Percentiles rank a stretch among this genome's conserved stretches.
These are phyloP conservation scores for Aspergillus sparsus DNA, from an alignment of 495 filamentous ascomycete genomes.

Conservation along the genomic window DNA sequence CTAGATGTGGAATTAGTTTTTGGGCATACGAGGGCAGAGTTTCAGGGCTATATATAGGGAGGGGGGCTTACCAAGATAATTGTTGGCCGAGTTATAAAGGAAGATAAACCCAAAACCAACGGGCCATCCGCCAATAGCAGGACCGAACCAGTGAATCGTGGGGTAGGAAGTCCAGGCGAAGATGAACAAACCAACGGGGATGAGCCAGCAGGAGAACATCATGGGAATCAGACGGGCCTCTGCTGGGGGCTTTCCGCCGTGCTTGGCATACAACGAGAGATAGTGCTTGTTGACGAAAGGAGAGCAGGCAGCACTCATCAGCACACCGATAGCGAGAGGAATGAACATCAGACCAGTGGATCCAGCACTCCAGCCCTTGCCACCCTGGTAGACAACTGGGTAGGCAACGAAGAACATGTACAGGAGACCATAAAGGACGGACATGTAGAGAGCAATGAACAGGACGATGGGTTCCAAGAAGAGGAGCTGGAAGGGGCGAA, in stretches of 20 bases:
- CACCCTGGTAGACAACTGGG: constrained; percentile 74
- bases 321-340: constrained; percentile 66
- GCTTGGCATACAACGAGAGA: constrained; percentile 56
- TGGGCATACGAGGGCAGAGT: neutral
- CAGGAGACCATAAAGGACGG: constrained; percentile 71
- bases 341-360: constrained; percentile 83
- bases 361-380: constrained; percentile 71
- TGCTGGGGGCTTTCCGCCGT: constrained; percentile 69
- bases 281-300: constrained; percentile 78
- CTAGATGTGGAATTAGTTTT: constrained; percentile 36
- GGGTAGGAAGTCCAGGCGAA: constrained; percentile 82
- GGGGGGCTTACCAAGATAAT: constrained; percentile 59
- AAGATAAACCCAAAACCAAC: constrained; percentile 87
- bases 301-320: constrained; percentile 63
- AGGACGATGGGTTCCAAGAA: constrained; percentile 79
- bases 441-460: constrained; percentile 76
- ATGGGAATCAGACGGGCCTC: constrained; percentile 79
- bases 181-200: constrained; percentile 77
- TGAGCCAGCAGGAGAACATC: constrained; percentile 81
- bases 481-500: constrained; percentile 78
- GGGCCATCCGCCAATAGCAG: constrained; percentile 70
- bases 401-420: constrained; percentile 85
- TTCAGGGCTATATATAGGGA: neutral
- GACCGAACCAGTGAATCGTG: constrained; percentile 66
- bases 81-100: constrained; percentile 81